Evolutionary conservation across 495 filamentous ascomycete genomes (phyloP).

Genomic region (Ascobolus immersus): DNA sequence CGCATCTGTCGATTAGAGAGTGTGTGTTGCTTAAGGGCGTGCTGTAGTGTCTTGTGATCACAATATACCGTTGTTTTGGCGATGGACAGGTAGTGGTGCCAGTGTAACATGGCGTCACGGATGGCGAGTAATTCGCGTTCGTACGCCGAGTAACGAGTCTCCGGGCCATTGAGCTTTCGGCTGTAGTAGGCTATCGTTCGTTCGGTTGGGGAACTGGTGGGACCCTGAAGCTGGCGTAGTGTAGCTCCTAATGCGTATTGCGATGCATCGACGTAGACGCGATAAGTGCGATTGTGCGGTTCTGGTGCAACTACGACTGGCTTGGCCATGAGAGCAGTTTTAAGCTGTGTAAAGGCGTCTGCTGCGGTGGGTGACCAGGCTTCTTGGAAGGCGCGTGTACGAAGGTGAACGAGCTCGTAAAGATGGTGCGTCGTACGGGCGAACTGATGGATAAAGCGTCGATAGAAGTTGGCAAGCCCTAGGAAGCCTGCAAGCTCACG

Average conservation of each 20-base stretch:
- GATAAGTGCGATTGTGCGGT: no score
- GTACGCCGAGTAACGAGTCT: background rate
- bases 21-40: background rate
- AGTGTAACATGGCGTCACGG: background rate
- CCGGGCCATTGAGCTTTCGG: background rate
- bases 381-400: no score
- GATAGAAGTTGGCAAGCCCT: no score
- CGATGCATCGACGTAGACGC: background rate
- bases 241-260: background rate
- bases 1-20: background rate
- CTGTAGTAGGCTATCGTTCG: background rate
- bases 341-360: no score
- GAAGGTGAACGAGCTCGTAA: no score
- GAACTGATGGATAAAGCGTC: no score
- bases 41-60: background rate
- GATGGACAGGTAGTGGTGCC: background rate
- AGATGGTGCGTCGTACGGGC: no score
- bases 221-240: background rate
- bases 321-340: no score
- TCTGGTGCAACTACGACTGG: no score
- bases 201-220: no score
- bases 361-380: no score
- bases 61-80: background rate
- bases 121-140: constrained; percentile 1
- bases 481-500: no score